These are phyloP conservation scores for Euryodendron excelsum DNA, from an alignment of 148 eudicot species.

Conservation along the genomic window DNA sequence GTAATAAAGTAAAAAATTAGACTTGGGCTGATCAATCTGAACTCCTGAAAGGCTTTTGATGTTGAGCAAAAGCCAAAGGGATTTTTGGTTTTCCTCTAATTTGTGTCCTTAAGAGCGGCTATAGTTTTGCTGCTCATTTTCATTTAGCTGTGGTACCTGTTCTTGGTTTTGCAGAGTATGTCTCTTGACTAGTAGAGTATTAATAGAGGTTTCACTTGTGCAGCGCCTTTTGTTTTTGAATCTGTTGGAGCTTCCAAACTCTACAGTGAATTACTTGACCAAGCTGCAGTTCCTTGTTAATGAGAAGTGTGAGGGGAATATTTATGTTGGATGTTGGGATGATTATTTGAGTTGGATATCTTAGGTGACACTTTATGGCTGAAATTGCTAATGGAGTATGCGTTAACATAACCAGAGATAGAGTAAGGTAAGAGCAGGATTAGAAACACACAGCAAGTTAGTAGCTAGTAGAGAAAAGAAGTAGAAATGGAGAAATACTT, in stretches of 20 bases:
- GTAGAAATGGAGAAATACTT: neutral
- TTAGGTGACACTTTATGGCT: neutral
- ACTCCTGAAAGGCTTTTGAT: neutral
- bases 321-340: neutral
- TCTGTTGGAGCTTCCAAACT: neutral
- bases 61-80: neutral
- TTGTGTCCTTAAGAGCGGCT: neutral
- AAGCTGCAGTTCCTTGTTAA: neutral
- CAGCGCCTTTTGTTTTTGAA: neutral
- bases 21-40: neutral
- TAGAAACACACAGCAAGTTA: neutral
- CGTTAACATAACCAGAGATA: neutral
- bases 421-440: neutral
- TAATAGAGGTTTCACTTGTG: constrained; percentile 1
- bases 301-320: neutral
- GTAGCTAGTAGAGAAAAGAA: neutral
- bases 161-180: neutral
- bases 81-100: constrained; percentile 1
- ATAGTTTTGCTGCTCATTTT: neutral
- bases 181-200: neutral
- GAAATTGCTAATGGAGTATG: neutral
- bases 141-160: neutral
- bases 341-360: constrained; percentile 1
- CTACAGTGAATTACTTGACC: neutral
- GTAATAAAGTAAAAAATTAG: neutral